Evolutionary conservation across 2,329 filamentous ascomycete species (phyloP).

Genomic region (Pseudogymnoascus sp.): DNA sequence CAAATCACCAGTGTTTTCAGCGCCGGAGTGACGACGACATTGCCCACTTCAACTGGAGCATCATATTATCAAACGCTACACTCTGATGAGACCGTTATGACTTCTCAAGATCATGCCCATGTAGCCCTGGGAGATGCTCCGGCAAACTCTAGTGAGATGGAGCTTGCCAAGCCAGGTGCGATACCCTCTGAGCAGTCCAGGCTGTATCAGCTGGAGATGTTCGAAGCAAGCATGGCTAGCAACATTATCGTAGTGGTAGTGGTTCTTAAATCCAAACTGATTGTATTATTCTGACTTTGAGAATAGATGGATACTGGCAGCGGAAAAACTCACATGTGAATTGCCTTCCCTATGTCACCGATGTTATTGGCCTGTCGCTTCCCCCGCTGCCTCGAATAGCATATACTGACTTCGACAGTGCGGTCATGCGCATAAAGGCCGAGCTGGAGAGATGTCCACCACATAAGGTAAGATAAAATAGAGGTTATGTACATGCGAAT

Average conservation of each 20-base stretch:
- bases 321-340: slow-evolving; percentile 70
- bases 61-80: background rate
- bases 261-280: background rate
- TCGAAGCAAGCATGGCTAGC: slow-evolving; percentile 55
- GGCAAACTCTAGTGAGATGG: background rate
- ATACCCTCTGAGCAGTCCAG: background rate
- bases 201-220: slow-evolving; percentile 67
- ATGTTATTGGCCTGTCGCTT: background rate
- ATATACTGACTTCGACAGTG: slow-evolving; percentile 35
- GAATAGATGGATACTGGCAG: slow-evolving; percentile 69
- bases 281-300: background rate
- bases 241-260: slow-evolving; percentile 65
- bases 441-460: slow-evolving; percentile 49
- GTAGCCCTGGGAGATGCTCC: background rate
- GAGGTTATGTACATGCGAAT: background rate
- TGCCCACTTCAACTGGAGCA: background rate
- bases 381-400: background rate
- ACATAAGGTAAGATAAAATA: slow-evolving; percentile 42
- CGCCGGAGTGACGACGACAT: background rate
- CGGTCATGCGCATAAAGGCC: slow-evolving; percentile 56
- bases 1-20: background rate
- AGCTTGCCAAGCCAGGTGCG: background rate
- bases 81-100: background rate
- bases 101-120: background rate
- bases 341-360: slow-evolving; percentile 9